Conservation (phyloP, 1,284 basidiomycete genomes). For the Xerocomus amazonicus region DNA sequence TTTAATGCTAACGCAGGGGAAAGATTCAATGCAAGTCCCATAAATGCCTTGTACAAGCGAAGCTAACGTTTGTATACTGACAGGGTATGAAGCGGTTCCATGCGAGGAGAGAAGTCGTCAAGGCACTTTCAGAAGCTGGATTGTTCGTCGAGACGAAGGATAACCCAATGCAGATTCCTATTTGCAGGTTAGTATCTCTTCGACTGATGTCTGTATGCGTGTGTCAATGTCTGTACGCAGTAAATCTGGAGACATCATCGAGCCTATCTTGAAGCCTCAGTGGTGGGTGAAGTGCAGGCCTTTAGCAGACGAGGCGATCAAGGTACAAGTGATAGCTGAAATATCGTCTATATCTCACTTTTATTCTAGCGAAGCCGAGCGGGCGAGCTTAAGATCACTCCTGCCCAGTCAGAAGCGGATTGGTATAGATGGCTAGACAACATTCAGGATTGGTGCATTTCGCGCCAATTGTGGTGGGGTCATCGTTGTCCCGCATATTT, state of each 20-base stretch:
- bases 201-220: background rate
- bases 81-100: slow-evolving; percentile 97
- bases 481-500: slow-evolving; percentile 97
- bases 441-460: slow-evolving; percentile 99
- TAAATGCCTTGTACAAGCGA: background rate
- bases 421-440: slow-evolving; percentile 97
- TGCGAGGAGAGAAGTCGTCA: slow-evolving; percentile 81
- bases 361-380: slow-evolving; percentile 66
- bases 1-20: slow-evolving; percentile 89
- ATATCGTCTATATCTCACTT: background rate
- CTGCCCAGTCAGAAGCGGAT: slow-evolving; percentile 86
- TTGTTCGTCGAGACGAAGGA: slow-evolving; percentile 92
- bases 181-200: slow-evolving; percentile 65
- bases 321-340: slow-evolving; percentile 42
- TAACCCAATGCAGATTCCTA: slow-evolving; percentile 92
- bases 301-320: slow-evolving; percentile 86
- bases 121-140: slow-evolving; percentile 83
- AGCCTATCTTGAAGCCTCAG: slow-evolving; percentile 95
- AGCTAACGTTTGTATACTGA: slow-evolving; percentile 1
- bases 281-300: slow-evolving; percentile 99
- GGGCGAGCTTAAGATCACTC: slow-evolving; percentile 82
- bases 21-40: slow-evolving; percentile 57
- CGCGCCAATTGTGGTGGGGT: slow-evolving; percentile 99
- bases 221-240: slow-evolving; percentile 36
- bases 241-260: slow-evolving; percentile 96